Percentiles rank a stretch among this genome's conserved stretches.
Evolutionary conservation across 805 yeast species (phyloP).

Genomic region (Saturnispora saitoi): DNA sequence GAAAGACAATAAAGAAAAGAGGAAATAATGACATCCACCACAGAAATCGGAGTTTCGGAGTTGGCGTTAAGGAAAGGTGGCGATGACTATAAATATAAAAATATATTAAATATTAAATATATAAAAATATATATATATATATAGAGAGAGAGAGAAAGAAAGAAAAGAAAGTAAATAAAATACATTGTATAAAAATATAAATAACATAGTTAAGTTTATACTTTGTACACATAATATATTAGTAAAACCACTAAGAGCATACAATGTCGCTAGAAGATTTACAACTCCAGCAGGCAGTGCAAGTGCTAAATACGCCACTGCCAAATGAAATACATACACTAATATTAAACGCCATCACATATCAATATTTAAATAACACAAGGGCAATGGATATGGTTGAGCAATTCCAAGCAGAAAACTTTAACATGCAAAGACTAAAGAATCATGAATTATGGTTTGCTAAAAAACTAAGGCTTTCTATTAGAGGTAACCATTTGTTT

Average conservation of each 20-base stretch:
- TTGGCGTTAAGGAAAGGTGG: not conserved
- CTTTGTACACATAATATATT: too few relatives aligned
- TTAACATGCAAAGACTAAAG: not conserved
- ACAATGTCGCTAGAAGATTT: not conserved
- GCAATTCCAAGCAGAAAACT: not conserved
- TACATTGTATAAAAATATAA: too few relatives aligned
- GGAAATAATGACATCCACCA: not conserved
- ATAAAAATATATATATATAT: too few relatives aligned
- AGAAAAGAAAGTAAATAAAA: too few relatives aligned
- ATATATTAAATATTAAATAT: not conserved
- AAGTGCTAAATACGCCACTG: not conserved
- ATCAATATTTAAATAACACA: not conserved
- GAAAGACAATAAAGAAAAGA: not conserved
- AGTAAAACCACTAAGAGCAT: too few relatives aligned
- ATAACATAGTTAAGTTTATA: too few relatives aligned
- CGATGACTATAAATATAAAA: not conserved
- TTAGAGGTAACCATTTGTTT: constrained; percentile 3
- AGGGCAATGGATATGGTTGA: constrained; percentile 4
- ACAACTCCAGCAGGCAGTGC: not conserved
- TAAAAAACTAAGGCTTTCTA: not conserved
- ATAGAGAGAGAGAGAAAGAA: too few relatives aligned
- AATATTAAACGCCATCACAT: not conserved
- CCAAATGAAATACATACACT: not conserved
- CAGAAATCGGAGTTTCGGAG: constrained; percentile 2
- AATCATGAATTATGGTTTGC: constrained; percentile 2